phyloP scores from a whole-genome alignment of 2,329 filamentous ascomycete genomes.

The Claviceps spartinae region DNA sequence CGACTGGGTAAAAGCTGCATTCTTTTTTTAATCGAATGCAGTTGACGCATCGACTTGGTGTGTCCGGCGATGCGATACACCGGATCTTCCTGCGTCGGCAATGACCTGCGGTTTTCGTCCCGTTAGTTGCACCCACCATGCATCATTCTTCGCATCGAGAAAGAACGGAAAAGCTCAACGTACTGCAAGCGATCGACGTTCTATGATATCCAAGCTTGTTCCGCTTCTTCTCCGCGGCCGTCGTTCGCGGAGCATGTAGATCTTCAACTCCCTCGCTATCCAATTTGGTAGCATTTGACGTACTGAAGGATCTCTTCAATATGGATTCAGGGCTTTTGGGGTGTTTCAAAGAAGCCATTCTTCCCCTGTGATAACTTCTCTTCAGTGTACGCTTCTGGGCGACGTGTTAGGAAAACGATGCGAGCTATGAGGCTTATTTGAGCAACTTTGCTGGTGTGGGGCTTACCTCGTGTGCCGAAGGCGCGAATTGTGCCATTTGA shows the following conservation, averaged over 20 bases:
- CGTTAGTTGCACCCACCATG: background rate
- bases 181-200: constrained; percentile 90
- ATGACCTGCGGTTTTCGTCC: constrained; percentile 46
- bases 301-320: constrained; percentile 36
- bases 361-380: background rate
- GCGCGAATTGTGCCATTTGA: constrained; percentile 3
- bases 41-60: constrained; percentile 74
- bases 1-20: constrained; percentile 83
- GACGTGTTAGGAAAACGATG: background rate
- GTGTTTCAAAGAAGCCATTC: constrained; percentile 4
- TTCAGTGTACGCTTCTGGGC: background rate
- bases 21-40: constrained; percentile 92
- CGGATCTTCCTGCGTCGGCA: constrained; percentile 89
- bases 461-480: constrained; percentile 4
- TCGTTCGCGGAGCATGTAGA: constrained; percentile 14
- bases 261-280: constrained; percentile 20
- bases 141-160: background rate
- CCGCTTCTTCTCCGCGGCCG: constrained; percentile 43
- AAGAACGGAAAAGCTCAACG: constrained; percentile 29
- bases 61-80: constrained; percentile 64
- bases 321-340: constrained; percentile 23
- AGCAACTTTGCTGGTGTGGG: background rate
- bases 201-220: constrained; percentile 95
- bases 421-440: background rate
- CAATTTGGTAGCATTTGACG: constrained; percentile 32